Base-by-base conservation (phyloP, 1,284 basidiomycete genomes). In the Rhodotorula sp. region DNA sequence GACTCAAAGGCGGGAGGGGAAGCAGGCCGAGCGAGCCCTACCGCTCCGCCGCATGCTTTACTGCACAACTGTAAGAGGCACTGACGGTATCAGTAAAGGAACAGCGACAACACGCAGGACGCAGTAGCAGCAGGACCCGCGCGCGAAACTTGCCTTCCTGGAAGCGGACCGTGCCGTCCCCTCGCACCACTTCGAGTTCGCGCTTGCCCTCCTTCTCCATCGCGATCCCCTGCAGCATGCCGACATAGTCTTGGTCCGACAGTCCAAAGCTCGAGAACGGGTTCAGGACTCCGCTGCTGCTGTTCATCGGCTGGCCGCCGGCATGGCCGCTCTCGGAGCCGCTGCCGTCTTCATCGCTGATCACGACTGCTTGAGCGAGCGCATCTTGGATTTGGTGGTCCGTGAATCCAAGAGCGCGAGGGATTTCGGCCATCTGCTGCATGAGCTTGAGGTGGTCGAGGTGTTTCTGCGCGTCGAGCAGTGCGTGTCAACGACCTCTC, bases 361-460 rank as follows among this genome's bases (percentile, higher is more conserved):
- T 54, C 30, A 68, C 62, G 22, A 73, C 68, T 12, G 72, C 73
- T 20, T 66, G 67, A 10, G 72, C 74, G 33, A 77, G 59, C n/a
- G 74, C 76, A 45, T 75, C 66, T n/a, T 74, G 69, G 44, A 77
- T 75, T 49, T 73, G 69, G 51, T 75, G 68, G 46, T 72, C 71
- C 0, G 91, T 88, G 29, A 89, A 84, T 14, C 89, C 89, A n/a
- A 90, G 81, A 3, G 86, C 84, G 29, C 89, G 85, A 4, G 90
- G 87, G 33, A 93, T 81, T 73, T 85, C 85, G 55, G 88, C 86
- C 82, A 93, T 87, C 78, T 89, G 86, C 81, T 93, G 90, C 75
- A 95, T 91, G 60, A 90, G 88, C 81, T 94, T 95, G 74, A 96
- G 87, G 79, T 97, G 94, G 82, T 89, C 89, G 49, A 97, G 83